Base-by-base conservation (phyloP, 1,139 yeast species). In the Dujonia santamariae region DNA sequence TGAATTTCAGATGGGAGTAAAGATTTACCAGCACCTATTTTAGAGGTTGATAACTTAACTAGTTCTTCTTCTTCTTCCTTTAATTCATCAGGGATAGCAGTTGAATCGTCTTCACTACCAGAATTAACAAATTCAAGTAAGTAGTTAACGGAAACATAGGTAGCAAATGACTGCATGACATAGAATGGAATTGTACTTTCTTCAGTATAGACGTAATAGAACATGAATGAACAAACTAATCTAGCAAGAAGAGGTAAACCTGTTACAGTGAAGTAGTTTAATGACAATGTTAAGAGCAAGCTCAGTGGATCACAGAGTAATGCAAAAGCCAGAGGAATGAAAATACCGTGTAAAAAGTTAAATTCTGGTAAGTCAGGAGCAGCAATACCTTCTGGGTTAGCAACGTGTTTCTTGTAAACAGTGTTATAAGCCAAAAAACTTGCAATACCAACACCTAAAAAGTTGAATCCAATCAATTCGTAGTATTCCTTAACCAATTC, bases 1-100 rank as follows among this genome's bases (percentile, higher is more conserved):
- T 68, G 74, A 32, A 66, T 55, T 38, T 69, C 75, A 2, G 72
- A 44, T 28, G 49, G 51, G 24, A 52, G 55, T 39, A 68, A 54
- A 12, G 64, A 59, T 17, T 20, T 16, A 20, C 35, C 34, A 8
- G 14, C 15, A 11, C 40, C 42, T 22, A 36, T 36, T 15, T 31
- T 30, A 18, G 36, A 39, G 8, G 34, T 24, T 36, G 25, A 25
- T 12, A 33, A 32, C 16, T 17, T 19, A 21, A 7, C 53, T 45
- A 23, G 41, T 19, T 43, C 38, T 26, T 25, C 47, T 26, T 42
- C 47, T 25, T 39, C 44, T 22, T 49, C 50, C 19, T 51, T 39
- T 3, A 47, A 54, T 26, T 53, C 57, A 14, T 45, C 38, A 3
- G 43, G 40, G 14, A 50, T 47, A 15, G 45, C 48, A 13, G 42